These are phyloP conservation scores for Aspergillus caelatus DNA, from an alignment of 2,329 filamentous ascomycete genomes.

Conservation along the genomic window DNA sequence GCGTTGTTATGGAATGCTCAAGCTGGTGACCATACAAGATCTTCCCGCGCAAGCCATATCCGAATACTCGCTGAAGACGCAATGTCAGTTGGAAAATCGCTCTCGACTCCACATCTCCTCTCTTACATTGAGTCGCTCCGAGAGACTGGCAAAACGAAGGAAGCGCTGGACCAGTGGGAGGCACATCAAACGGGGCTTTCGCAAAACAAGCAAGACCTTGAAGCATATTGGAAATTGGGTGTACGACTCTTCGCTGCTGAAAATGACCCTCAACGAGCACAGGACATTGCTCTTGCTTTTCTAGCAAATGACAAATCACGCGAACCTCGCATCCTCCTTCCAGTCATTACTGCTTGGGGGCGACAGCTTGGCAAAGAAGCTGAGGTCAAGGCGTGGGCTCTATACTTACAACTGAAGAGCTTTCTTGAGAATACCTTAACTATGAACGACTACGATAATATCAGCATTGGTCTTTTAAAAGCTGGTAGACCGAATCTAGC, in stretches of 20 bases:
- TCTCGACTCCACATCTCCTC: constrained; percentile 63
- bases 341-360: constrained; percentile 70
- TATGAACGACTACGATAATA: constrained; percentile 75
- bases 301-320: constrained; percentile 47
- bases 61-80: constrained; percentile 68
- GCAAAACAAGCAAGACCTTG: constrained; percentile 38
- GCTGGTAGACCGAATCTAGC: constrained; percentile 67
- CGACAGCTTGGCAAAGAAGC: constrained; percentile 52
- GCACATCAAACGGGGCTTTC: constrained; percentile 59
- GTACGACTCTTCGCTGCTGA: constrained; percentile 54
- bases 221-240: constrained; percentile 52
- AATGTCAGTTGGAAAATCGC: constrained; percentile 57
- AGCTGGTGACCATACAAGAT: constrained; percentile 45
- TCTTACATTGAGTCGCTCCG: constrained; percentile 71
- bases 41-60: constrained; percentile 61
- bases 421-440: constrained; percentile 63
- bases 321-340: constrained; percentile 52
- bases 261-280: constrained; percentile 51
- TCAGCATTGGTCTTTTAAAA: constrained; percentile 71
- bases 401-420: constrained; percentile 67
- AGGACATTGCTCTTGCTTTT: constrained; percentile 51
- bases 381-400: constrained; percentile 65
- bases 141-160: constrained; percentile 60
- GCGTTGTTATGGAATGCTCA: constrained; percentile 67
- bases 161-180: constrained; percentile 67